Conservation (phyloP, 352 stramenopile genomes). For the Phytophthora hibernalis region DNA sequence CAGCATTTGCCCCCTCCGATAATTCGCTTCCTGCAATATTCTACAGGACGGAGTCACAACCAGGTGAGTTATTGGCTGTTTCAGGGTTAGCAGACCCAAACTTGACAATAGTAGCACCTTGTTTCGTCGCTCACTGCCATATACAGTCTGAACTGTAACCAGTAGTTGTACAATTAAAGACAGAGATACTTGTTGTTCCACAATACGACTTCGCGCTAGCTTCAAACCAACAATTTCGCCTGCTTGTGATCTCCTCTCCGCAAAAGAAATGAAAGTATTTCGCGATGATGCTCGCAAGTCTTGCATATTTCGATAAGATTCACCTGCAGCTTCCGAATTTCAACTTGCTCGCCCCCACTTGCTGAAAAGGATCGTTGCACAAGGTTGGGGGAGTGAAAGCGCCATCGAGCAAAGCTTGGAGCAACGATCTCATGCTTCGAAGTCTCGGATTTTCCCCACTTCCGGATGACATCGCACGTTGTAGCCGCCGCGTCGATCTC, state of each 20-base stretch:
- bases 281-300: slow-evolving; percentile 61
- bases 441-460: slow-evolving; percentile 42
- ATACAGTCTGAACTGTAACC: slow-evolving; percentile 54
- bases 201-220: slow-evolving; percentile 59
- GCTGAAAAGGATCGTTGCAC: slow-evolving; percentile 54
- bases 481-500: slow-evolving; percentile 24
- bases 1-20: neutral
- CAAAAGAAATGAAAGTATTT: slow-evolving; percentile 77
- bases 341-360: slow-evolving; percentile 43
- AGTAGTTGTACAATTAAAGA: slow-evolving; percentile 47
- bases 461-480: slow-evolving; percentile 43
- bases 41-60: slow-evolving; percentile 7
- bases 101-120: slow-evolving; percentile 40
- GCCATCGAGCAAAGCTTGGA: slow-evolving; percentile 58
- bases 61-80: slow-evolving; percentile 4
- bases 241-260: slow-evolving; percentile 54
- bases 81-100: slow-evolving; percentile 30
- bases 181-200: slow-evolving; percentile 57
- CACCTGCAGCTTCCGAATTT: slow-evolving; percentile 76
- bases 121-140: slow-evolving; percentile 37
- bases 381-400: slow-evolving; percentile 70
- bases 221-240: slow-evolving; percentile 61
- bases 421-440: slow-evolving; percentile 33
- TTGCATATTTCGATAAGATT: slow-evolving; percentile 67
- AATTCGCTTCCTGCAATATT: slow-evolving; percentile 6